Evolutionary conservation across 441 rosid species (phyloP), one percentile per base, ranked within the genome.

Genomic region (Arabidopsis hybrid): DNA sequence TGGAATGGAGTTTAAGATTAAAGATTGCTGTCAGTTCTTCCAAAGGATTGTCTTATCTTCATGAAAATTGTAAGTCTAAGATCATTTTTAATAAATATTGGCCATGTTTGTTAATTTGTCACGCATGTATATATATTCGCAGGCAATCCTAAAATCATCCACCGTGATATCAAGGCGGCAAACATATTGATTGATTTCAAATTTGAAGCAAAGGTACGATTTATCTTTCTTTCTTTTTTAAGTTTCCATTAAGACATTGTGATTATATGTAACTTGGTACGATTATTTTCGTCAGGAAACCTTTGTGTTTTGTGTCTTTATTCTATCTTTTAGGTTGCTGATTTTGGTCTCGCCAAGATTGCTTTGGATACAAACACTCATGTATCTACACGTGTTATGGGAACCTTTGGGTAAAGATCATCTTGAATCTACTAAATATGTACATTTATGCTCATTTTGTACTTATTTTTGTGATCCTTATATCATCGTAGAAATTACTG

Each of bases 361-460:
- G 86, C 94, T 65, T 68, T 80, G 6, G 97, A 93, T 66, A 88
- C 79, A 36, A 16, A 84, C 78, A 93, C 98, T 52, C 98, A 91
- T 69, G 94, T 93, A 35, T 93, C 97, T 4, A 93, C 98, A 4
- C 94, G 97, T 4, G 92, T 93, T 29, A 93, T 93, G 98, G 98
- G 98, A 69, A 89, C 96, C 50, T 91, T 93, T 32, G 97, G 98
- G 97, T 93, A 73, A 82, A 73, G 42, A 56, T 43, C 7, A 32
- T 57, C 8, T 32, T 43, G n/a, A 69, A 32, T 21, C 17, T 52
- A 21, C 34, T 29, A 10, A 11, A 21, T 10, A 9, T 51, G n/a
- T 4, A 51, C 6, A 50, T 8, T 50, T 50, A 50, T 47, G 26
- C 26, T 21, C 14, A 50, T 2, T 50, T 51, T 18, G 32, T 31